phyloP scores from a whole-genome alignment of 2,329 filamentous ascomycete species.

The Plenodomus lindquistii region DNA sequence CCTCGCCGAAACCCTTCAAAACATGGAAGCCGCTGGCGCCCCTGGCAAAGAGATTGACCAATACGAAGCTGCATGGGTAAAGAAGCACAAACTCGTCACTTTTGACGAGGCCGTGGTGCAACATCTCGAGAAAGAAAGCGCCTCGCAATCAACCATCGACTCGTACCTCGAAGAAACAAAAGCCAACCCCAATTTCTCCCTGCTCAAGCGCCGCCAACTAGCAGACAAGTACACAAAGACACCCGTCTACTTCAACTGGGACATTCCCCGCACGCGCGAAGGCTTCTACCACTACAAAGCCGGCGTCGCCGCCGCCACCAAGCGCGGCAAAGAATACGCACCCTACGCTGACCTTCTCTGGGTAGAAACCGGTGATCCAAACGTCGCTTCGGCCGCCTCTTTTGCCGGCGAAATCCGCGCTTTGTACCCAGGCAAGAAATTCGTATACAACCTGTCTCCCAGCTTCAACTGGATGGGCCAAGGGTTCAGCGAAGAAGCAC shows the following conservation, averaged over 20 bases:
- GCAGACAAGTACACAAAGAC: conserved; percentile 68
- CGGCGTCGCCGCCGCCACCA: conserved; percentile 84
- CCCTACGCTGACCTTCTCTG: conserved; percentile 94
- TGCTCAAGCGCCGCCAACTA: conserved; percentile 74
- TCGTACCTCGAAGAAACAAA: conserved; percentile 67
- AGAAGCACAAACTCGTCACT: conserved; percentile 79
- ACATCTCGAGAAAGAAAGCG: conserved; percentile 70
- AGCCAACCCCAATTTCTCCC: conserved; percentile 72
- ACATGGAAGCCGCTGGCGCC: conserved; percentile 83
- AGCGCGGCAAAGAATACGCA: conserved; percentile 87
- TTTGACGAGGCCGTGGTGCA: conserved; percentile 88
- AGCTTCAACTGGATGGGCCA: conserved; percentile 99
- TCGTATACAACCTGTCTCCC: conserved; percentile 95
- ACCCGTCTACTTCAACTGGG: conserved; percentile 83
- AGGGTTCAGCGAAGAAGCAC: conserved; percentile 79
- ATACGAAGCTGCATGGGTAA: conserved; percentile 88
- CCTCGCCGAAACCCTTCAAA: conserved; percentile 84
- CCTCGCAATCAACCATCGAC: conserved; percentile 65
- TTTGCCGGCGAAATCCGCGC: conserved; percentile 78
- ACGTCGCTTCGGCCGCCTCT: conserved; percentile 72
- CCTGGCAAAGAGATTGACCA: conserved; percentile 78
- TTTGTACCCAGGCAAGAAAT: conserved; percentile 74
- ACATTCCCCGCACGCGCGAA: conserved; percentile 89
- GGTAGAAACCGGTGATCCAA: conserved; percentile 93
- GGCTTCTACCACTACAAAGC: conserved; percentile 90